phyloP scores from a whole-genome alignment of 345 rosid genomes.

The Erucastrum elatum region DNA sequence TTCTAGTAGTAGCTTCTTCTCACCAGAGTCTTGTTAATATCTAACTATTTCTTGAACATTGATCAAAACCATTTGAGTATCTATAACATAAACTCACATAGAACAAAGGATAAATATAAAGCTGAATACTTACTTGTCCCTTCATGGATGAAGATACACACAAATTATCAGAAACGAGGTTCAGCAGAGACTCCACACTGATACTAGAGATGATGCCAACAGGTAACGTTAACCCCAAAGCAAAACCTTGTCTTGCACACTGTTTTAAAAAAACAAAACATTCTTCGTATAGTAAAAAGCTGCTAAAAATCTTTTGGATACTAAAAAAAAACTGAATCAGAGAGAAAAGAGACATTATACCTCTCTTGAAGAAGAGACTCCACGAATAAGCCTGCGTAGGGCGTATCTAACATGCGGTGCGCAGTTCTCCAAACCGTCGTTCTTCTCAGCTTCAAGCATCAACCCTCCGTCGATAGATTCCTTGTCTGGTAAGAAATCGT shows the following conservation, averaged over 20 bases:
- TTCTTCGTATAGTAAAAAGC: too few relatives aligned
- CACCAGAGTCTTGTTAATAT: too few relatives aligned
- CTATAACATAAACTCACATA: neutral
- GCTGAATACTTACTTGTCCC: neutral
- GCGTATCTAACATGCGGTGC: conserved; percentile 87
- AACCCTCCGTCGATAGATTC: conserved; percentile 52
- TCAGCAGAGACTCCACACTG: neutral
- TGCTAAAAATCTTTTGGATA: neutral
- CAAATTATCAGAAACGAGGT: neutral
- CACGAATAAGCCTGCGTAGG: conserved; percentile 81
- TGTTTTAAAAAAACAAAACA: neutral
- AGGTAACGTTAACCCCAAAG: neutral
- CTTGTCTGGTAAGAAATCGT: conserved; percentile 53
- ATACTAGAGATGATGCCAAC: neutral
- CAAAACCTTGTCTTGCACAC: neutral
- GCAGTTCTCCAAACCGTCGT: conserved; percentile 80
- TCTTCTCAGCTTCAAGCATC: conserved; percentile 83
- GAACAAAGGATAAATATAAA: neutral
- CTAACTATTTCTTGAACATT: too few relatives aligned
- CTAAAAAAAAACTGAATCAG: neutral
- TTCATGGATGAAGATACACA: neutral
- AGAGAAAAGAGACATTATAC: conserved; percentile 39
- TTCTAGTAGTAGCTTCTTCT: too few relatives aligned
- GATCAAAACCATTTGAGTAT: too few relatives aligned
- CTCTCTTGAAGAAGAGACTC: conserved; percentile 95